Base-by-base conservation (phyloP, 805 yeast species). In the Starmera dryadoides region DNA sequence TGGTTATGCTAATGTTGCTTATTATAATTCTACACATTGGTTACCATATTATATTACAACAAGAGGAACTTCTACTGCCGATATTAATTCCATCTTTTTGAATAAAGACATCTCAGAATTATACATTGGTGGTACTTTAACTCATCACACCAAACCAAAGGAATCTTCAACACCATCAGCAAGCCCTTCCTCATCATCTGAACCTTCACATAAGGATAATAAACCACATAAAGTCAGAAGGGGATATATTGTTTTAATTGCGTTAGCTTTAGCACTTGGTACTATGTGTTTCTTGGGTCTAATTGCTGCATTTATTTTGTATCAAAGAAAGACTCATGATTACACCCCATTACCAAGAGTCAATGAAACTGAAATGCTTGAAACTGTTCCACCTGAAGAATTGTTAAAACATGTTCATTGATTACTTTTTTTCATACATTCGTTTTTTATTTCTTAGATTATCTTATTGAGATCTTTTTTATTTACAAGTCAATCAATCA, bases 171-270 rank as follows among this genome's bases (percentile, higher is more conserved):
- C 58, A 1, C 20, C 55, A 7, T 19, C 44, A 4, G 3, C 43
- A 7, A n/a, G 59, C 16, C 32, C 49, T 2, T 10, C 58, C 2
- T 22, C 49, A 5, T 37, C 53, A 1, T 7, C 52, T 8, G 19
- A 41, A 18, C 17, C 37, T 7, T 32, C 37, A 41, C 38, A 33
- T 25, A 37, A 14, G 30, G 42, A 20, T 35, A 34, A 33, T 16
- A 37, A 33, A 10, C 41, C 46, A 26, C 50, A 53, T 25, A 55
- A 59, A 43, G 56, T 58, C 42, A 61, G 58, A 23, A 58, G 75
- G 17, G 89, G 93, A 0, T 80, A 71, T 49, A 79, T 83, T 22
- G 87, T 81, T 4, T 70, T 85, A 22, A 73, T 83, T 33, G 77
- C 84, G 0, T 66, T 81, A 32, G 93, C 88, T 0, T 63, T 80